A percentile compares a stretch with the other conserved stretches of the same genome.
phyloP scores from a whole-genome alignment of 805 yeast species.

The Ogataea naganishii region DNA sequence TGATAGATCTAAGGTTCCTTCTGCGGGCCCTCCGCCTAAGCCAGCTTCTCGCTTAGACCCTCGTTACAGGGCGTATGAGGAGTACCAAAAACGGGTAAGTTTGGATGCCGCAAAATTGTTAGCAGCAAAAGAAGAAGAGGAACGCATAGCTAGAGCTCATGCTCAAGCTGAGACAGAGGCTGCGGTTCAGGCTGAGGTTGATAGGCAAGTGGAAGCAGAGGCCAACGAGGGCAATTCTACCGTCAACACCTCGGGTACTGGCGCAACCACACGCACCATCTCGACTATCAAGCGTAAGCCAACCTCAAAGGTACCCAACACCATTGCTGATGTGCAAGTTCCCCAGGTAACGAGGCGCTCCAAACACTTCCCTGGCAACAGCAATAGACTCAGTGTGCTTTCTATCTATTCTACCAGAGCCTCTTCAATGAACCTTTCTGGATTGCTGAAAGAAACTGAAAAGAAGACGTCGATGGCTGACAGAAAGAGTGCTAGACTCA shows the following conservation, averaged over 20 bases:
- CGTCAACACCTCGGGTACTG: too few relatives aligned
- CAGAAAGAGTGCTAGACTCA: slow-evolving; percentile 16
- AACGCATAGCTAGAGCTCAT: slow-evolving; percentile 17
- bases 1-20: slow-evolving; percentile 18
- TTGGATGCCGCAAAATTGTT: slow-evolving; percentile 29
- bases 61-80: slow-evolving; percentile 42
- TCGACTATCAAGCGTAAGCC: too few relatives aligned
- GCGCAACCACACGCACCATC: too few relatives aligned
- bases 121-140: slow-evolving; percentile 18
- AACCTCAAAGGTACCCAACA: slow-evolving; percentile 31
- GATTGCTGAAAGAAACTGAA: slow-evolving; percentile 24
- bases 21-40: slow-evolving; percentile 34
- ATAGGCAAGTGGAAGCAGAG: slow-evolving; percentile 6
- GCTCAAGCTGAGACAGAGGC: slow-evolving; percentile 9
- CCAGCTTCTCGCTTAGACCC: slow-evolving; percentile 54
- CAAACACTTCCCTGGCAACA: slow-evolving; percentile 48
- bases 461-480: slow-evolving; percentile 3
- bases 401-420: slow-evolving; percentile 63
- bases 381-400: slow-evolving; percentile 63
- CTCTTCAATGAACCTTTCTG: slow-evolving; percentile 51
- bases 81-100: slow-evolving; percentile 32
- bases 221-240: slow-evolving; percentile 4
- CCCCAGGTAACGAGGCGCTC: slow-evolving; percentile 69
- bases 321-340: slow-evolving; percentile 53
- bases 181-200: slow-evolving; percentile 10